Evolutionary conservation across 495 filamentous ascomycete genomes (phyloP).

Genomic region (Xylaria bambusicola): DNA sequence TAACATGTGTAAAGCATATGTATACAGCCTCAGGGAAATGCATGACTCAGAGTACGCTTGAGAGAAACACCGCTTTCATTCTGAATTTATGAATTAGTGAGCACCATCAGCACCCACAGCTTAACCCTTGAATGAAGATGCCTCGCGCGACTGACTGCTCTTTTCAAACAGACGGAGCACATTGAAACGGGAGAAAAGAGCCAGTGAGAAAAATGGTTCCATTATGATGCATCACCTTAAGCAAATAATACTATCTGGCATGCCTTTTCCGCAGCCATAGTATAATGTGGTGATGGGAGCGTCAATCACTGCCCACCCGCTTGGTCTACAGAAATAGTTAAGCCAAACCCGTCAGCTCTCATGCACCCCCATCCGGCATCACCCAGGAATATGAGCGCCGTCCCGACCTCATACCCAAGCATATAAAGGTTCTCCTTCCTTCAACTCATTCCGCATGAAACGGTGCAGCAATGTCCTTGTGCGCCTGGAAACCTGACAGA

Average conservation of each 20-base stretch:
- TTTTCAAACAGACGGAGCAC: too few relatives aligned
- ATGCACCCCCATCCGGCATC: not conserved
- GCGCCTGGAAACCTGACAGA: not conserved
- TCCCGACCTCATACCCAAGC: not conserved
- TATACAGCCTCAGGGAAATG: too few relatives aligned
- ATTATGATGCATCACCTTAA: conserved; percentile 16
- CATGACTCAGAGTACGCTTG: too few relatives aligned
- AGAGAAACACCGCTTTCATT: too few relatives aligned
- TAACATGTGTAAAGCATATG: too few relatives aligned
- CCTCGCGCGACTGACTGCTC: too few relatives aligned
- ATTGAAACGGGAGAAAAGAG: too few relatives aligned
- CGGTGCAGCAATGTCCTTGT: not conserved
- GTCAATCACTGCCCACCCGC: not conserved
- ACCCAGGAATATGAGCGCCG: not conserved
- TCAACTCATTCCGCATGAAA: not conserved
- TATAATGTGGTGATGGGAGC: not conserved
- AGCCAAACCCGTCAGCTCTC: conserved; percentile 9
- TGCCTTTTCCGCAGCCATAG: conserved; percentile 10
- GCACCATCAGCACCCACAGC: too few relatives aligned
- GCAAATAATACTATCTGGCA: conserved; percentile 6
- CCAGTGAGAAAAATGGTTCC: conserved; percentile 4
- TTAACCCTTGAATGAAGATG: too few relatives aligned
- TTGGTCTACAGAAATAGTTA: conserved; percentile 13
- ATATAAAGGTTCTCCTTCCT: conserved; percentile 3
- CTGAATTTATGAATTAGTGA: too few relatives aligned